Evolutionary conservation across 2,329 filamentous ascomycete genomes (phyloP).

Genomic region (Neurospora sp.): DNA sequence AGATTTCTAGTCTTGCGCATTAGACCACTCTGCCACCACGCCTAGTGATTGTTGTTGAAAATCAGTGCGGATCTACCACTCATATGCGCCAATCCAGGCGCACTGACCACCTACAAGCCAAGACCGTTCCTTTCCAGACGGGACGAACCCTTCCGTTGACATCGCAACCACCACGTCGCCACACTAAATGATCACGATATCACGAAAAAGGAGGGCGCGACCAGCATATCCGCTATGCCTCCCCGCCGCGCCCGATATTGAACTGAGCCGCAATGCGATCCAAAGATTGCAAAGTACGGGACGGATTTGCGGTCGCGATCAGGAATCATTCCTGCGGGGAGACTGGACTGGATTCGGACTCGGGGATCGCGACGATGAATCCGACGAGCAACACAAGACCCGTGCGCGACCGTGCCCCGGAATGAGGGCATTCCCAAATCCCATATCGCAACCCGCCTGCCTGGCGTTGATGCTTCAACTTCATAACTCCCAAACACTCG

Average conservation of each 20-base stretch:
- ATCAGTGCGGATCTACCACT: rapidly evolving
- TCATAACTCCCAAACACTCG: not conserved
- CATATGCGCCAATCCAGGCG: not conserved
- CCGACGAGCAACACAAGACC: not conserved
- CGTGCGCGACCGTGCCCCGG: not conserved
- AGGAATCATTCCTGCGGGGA: not conserved
- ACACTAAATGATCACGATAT: not conserved
- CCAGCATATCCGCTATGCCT: not conserved
- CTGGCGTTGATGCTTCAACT: not conserved
- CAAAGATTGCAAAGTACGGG: not conserved
- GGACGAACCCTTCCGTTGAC: not conserved
- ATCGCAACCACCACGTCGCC: not conserved
- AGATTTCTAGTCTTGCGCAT: too few species aligned
- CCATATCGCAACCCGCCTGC: not conserved
- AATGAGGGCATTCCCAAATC: not conserved
- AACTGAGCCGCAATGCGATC: not conserved
- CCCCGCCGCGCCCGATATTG: not conserved
- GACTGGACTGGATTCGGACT: not conserved
- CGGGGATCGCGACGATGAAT: not conserved
- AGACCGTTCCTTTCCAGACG: not conserved
- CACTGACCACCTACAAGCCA: not conserved
- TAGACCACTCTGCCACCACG: not conserved
- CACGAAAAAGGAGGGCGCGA: not conserved
- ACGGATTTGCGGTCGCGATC: not conserved
- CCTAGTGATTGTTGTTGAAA: not conserved